Conservation (phyloP, 1,284 basidiomycete genomes). For the Ustilago lituana region DNA sequence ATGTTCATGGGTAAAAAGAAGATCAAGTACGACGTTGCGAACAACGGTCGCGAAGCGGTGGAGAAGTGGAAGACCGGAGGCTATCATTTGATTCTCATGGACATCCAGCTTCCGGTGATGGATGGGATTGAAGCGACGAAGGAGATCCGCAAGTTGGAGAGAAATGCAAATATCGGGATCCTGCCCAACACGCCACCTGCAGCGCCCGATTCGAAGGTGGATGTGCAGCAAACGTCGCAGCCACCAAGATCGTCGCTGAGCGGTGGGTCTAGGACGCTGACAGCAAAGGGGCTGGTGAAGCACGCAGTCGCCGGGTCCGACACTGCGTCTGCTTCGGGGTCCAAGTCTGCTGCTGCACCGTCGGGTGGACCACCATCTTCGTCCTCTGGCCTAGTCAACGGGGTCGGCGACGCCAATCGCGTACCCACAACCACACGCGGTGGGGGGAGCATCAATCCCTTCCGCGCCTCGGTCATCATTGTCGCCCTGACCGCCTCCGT, state of each 20-base stretch:
- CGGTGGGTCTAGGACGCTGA: slow-evolving; percentile 19
- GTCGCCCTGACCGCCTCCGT: slow-evolving; percentile 95
- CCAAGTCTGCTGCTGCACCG: slow-evolving; percentile 11
- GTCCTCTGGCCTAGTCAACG: slow-evolving; percentile 6
- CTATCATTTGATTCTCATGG: slow-evolving; percentile 98
- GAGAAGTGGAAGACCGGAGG: slow-evolving; percentile 92
- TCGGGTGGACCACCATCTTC: background rate
- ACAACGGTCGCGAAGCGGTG: slow-evolving; percentile 94
- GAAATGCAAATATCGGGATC: slow-evolving; percentile 75
- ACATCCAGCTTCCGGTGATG: slow-evolving; percentile 99
- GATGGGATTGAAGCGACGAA: slow-evolving; percentile 97
- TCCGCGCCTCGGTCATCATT: slow-evolving; percentile 95
- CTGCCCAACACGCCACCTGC: slow-evolving; percentile 74
- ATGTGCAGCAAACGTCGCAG: background rate
- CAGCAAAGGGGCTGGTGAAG: slow-evolving; percentile 26
- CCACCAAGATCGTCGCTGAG: background rate
- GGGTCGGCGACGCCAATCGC: slow-evolving; percentile 4
- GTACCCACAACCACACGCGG: background rate
- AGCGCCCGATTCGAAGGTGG: slow-evolving; percentile 14
- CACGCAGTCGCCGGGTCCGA: slow-evolving; percentile 14
- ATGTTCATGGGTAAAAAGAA: slow-evolving; percentile 96
- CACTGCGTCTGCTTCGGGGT: too few relatives aligned
- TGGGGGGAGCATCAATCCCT: slow-evolving; percentile 68
- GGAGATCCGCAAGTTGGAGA: slow-evolving; percentile 89
- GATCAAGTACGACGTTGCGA: slow-evolving; percentile 93